phyloP scores from a whole-genome alignment of 75 land plant genomes.

The Ceratopteris richardii region DNA sequence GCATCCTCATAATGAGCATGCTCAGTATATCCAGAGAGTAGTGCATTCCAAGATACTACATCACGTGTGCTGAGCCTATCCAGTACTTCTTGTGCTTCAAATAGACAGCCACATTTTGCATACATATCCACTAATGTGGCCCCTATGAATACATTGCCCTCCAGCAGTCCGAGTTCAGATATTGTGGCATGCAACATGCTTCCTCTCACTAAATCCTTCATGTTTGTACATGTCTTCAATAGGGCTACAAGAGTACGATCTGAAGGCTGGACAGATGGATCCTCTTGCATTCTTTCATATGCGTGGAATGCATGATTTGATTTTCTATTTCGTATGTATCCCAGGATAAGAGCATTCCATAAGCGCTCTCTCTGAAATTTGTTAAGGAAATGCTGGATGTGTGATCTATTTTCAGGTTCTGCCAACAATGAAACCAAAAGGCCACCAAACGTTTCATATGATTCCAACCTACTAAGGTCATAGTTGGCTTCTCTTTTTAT shows the following conservation, averaged over 20 bases:
- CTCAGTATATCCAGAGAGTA: constrained; percentile 31
- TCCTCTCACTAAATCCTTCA: not conserved
- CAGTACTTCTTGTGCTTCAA: not conserved
- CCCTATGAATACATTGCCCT: not conserved
- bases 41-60: constrained; percentile 36
- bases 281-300: constrained; percentile 3
- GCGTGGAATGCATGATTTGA: not conserved
- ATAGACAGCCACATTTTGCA: constrained; percentile 4
- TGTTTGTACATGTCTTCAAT: constrained; percentile 4
- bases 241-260: not conserved
- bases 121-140: constrained; percentile 6
- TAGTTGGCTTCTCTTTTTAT: too few relatives aligned
- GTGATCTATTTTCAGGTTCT: too few relatives aligned
- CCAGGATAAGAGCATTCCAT: constrained; percentile 1
- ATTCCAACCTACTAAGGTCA: too few relatives aligned
- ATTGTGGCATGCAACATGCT: not conserved
- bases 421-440: too few relatives aligned
- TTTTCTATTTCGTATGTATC: not conserved
- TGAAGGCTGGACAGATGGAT: not conserved
- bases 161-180: not conserved
- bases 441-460: too few relatives aligned
- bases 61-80: constrained; percentile 6
- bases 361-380: not conserved
- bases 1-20: constrained; percentile 18
- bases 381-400: constrained; percentile 6